These are phyloP conservation scores for Paramecium primaurelia DNA, from an alignment of 73 alveolate genomes.

Conservation along the genomic window DNA sequence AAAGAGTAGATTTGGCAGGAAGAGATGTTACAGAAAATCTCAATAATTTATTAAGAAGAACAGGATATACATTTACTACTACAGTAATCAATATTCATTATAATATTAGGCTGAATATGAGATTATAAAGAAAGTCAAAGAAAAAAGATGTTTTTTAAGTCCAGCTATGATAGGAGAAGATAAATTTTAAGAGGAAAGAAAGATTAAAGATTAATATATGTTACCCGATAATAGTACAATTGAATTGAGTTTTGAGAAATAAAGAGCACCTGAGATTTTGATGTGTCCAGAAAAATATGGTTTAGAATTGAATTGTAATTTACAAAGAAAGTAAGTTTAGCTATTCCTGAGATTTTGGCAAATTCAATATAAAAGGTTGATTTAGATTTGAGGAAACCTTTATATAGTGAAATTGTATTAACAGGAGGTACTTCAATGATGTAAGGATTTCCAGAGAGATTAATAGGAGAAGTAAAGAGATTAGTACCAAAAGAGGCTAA, in stretches of 20 bases:
- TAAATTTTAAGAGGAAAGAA: constrained; percentile 51
- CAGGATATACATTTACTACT: constrained; percentile 87
- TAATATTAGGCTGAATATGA: constrained; percentile 75
- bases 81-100: constrained; percentile 50
- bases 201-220: constrained; percentile 63
- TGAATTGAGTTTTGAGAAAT: constrained; percentile 77
- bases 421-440: constrained; percentile 81
- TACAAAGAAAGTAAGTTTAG: background rate
- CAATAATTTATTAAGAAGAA: constrained; percentile 77
- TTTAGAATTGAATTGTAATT: constrained; percentile 78
- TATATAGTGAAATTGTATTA: constrained; percentile 66
- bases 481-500: constrained; percentile 81
- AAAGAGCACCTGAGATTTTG: constrained; percentile 90
- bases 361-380: constrained; percentile 83
- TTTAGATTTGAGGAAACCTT: constrained; percentile 79
- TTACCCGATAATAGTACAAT: constrained; percentile 89
- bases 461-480: constrained; percentile 68
- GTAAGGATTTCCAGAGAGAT: constrained; percentile 63
- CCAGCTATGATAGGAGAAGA: constrained; percentile 48
- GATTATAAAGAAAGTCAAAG: constrained; percentile 84
- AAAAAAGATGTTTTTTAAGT: constrained; percentile 73
- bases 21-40: constrained; percentile 91
- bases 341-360: constrained; percentile 75
- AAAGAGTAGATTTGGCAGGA: constrained; percentile 92
- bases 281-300: constrained; percentile 86